phyloP scores from a whole-genome alignment of 2,329 filamentous ascomycete genomes.

The Akanthomyces dipterigenus region DNA sequence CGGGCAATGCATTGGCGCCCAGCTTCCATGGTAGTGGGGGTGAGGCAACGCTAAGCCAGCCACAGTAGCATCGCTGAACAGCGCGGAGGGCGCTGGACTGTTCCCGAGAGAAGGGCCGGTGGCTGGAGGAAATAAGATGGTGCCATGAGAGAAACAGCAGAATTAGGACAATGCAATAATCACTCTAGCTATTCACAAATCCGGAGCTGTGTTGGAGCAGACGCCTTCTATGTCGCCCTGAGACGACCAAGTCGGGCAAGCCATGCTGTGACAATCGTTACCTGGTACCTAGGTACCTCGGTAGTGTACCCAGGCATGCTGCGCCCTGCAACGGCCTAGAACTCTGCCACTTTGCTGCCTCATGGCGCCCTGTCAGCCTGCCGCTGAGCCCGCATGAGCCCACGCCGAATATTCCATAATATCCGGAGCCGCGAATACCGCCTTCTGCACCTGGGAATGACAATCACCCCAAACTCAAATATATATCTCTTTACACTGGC shows the following conservation, averaged over 20 bases:
- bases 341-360: not conserved
- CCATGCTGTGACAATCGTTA: not conserved
- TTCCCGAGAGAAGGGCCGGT: too few species aligned
- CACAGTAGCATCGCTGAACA: not conserved
- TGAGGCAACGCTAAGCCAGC: not conserved
- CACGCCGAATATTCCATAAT: not conserved
- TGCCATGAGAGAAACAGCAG: too few species aligned
- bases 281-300: too few species aligned
- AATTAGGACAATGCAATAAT: too few species aligned
- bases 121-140: too few species aligned
- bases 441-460: not conserved
- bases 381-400: not conserved
- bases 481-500: not conserved
- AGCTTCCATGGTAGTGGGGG: not conserved
- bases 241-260: not conserved
- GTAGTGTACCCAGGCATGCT: not conserved
- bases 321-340: not conserved
- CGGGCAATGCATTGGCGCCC: constrained; percentile 7
- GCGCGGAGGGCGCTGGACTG: too few species aligned
- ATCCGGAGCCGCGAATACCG: not conserved
- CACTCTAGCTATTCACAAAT: too few species aligned
- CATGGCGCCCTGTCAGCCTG: not conserved
- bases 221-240: not conserved
- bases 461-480: not conserved
- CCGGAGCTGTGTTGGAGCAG: too few species aligned